Conservation (phyloP, 352 stramenopile species). For the Pythium scleroteichum region DNA sequence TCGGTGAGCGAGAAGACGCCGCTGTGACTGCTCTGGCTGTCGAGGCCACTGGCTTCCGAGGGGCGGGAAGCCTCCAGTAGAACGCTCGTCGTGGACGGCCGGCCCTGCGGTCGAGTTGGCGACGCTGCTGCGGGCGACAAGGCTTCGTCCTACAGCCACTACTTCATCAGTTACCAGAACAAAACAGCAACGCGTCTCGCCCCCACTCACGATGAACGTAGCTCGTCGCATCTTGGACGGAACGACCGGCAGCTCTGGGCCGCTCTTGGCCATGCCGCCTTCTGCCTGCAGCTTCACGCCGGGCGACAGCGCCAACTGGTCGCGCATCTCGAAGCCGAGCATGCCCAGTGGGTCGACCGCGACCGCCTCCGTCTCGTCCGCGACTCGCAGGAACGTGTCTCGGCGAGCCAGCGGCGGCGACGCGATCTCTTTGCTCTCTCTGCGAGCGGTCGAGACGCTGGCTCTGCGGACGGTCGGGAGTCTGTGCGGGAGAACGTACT, state of each 20-base stretch:
- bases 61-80: not conserved
- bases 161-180: not conserved
- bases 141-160: conserved; percentile 3
- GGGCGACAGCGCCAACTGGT: conserved; percentile 27
- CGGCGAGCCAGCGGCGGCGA: not conserved
- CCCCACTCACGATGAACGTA: conserved; percentile 33
- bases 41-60: too few species aligned
- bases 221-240: conserved; percentile 32
- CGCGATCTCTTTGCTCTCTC: not conserved
- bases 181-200: not conserved
- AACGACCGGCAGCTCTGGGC: conserved; percentile 32
- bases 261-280: conserved; percentile 20
- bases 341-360: conserved; percentile 21
- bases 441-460: too few species aligned
- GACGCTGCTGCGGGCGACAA: not conserved
- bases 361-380: conserved; percentile 12
- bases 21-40: not conserved
- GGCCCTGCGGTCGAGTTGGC: conserved; percentile 3
- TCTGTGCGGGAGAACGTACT: conserved; percentile 7
- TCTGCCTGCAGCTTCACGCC: conserved; percentile 34
- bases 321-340: conserved; percentile 22
- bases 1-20: conserved; percentile 23
- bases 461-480: conserved; percentile 1
- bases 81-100: conserved; percentile 12
- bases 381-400: conserved; percentile 11